Conservation (phyloP, 1,139 yeast genomes). For the Sugiyamaella sp. region DNA sequence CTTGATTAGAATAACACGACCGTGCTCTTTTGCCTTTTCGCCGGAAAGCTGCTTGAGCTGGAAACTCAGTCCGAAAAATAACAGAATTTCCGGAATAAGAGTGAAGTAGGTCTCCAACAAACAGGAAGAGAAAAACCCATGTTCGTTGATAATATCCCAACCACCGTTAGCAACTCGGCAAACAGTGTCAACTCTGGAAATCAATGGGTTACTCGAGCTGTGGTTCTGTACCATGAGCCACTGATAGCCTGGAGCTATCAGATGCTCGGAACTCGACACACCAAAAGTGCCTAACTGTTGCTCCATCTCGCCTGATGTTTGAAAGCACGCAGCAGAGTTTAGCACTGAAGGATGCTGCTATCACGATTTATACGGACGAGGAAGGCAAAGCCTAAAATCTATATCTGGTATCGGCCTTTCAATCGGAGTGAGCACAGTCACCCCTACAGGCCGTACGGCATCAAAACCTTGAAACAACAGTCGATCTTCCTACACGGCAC, state of each 20-base stretch:
- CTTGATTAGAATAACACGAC: not conserved
- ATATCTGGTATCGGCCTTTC: not conserved
- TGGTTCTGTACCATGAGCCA: constrained; percentile 6
- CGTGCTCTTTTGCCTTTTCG: constrained; percentile 5
- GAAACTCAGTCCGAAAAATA: constrained; percentile 10
- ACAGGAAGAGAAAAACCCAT: constrained; percentile 26
- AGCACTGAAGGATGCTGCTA: not conserved
- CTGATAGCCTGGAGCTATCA: constrained; percentile 9
- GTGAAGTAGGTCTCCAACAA: constrained; percentile 25
- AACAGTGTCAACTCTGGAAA: constrained; percentile 8
- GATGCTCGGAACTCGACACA: constrained; percentile 5
- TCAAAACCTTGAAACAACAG: not conserved
- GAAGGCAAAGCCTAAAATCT: not conserved
- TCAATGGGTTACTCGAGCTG: constrained; percentile 5
- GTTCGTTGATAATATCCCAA: constrained; percentile 20
- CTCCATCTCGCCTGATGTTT: constrained; percentile 4
- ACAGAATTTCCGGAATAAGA: constrained; percentile 18
- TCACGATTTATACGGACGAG: not conserved
- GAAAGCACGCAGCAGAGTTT: not conserved
- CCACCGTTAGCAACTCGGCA: constrained; percentile 12
- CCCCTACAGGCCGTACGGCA: not conserved
- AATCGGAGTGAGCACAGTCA: not conserved
- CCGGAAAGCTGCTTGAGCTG: constrained; percentile 3
- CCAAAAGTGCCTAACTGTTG: constrained; percentile 10
- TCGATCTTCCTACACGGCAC: constrained; percentile 1